A percentile compares a stretch with the other conserved stretches of the same genome.
These are phyloP conservation scores for Leccinum uliginosum DNA, from an alignment of 768 basidiomycete species.

Conservation along the genomic window DNA sequence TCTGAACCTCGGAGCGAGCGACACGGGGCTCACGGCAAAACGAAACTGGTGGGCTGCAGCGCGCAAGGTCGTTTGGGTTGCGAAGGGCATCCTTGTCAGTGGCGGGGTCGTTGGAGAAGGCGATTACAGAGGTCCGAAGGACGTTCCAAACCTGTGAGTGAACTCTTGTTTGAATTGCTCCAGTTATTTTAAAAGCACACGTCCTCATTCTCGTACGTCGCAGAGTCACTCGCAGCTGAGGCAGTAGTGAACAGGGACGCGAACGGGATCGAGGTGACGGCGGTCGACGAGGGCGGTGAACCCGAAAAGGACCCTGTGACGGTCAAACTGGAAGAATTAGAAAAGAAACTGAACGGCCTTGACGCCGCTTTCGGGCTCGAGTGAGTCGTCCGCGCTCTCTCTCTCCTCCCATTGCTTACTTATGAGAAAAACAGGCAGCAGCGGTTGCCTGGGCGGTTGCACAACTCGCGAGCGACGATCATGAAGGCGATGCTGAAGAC, in stretches of 20 bases:
- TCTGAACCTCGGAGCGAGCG: slow-evolving; percentile 44
- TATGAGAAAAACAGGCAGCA: slow-evolving; percentile 26
- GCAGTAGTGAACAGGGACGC: too few species aligned
- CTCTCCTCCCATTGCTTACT: too few species aligned
- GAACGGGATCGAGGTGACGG: background rate
- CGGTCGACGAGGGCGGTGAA: slow-evolving; percentile 24
- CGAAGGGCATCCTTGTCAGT: slow-evolving; percentile 71
- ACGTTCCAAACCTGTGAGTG: slow-evolving; percentile 72
- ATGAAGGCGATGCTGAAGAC: slow-evolving; percentile 32
- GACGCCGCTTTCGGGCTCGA: slow-evolving; percentile 32
- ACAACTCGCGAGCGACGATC: slow-evolving; percentile 31
- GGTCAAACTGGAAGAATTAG: slow-evolving; percentile 30
- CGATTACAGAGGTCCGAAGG: slow-evolving; percentile 67
- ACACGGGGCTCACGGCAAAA: slow-evolving; percentile 53
- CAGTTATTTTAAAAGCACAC: background rate
- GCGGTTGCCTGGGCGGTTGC: slow-evolving; percentile 34
- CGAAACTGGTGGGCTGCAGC: slow-evolving; percentile 84
- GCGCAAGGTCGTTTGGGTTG: slow-evolving; percentile 71
- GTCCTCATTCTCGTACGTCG: background rate
- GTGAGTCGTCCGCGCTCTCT: slow-evolving; percentile 16
- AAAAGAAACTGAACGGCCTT: slow-evolving; percentile 33
- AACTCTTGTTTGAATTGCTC: background rate
- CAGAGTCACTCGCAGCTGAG: slow-evolving; percentile 61
- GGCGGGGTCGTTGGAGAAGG: slow-evolving; percentile 58
- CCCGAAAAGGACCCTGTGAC: slow-evolving; percentile 24